phyloP scores from a whole-genome alignment of 2,329 filamentous ascomycete genomes.

The Fusarium pilosicola region DNA sequence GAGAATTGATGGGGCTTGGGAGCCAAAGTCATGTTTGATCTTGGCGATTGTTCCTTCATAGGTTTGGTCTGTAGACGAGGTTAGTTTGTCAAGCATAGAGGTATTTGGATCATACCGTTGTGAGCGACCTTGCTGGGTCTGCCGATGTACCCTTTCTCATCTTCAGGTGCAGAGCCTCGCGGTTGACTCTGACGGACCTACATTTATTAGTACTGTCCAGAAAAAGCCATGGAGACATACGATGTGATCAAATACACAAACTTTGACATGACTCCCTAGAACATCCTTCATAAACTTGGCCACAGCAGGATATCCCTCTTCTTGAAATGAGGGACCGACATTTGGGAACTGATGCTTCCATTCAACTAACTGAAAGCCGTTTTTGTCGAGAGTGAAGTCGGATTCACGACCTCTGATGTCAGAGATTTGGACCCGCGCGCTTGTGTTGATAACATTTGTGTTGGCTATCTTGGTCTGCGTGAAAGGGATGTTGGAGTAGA shows the following conservation, averaged over 20 bases:
- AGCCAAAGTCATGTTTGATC: not conserved
- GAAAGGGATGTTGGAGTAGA: not conserved
- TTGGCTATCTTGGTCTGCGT: not conserved
- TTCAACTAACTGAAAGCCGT: not conserved
- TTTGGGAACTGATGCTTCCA: not conserved
- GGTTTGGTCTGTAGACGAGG: not conserved
- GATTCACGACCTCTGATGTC: not conserved
- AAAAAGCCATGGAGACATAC: not conserved
- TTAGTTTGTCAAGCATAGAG: not conserved
- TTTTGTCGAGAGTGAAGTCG: not conserved
- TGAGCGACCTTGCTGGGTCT: not conserved
- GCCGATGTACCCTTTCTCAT: not conserved
- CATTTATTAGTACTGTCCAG: rapidly evolving
- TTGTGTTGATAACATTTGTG: not conserved
- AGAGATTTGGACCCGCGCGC: not conserved
- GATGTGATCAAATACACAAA: not conserved
- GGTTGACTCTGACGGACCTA: not conserved
- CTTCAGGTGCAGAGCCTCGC: not conserved
- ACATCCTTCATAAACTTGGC: not conserved
- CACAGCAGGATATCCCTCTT: not conserved
- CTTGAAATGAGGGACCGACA: not conserved
- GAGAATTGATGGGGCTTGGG: not conserved
- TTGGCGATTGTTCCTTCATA: not conserved
- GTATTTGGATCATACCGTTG: not conserved
- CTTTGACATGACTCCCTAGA: not conserved